Conservation (phyloP, 179 eudicot genomes). For the Beta lomatogona region DNA sequence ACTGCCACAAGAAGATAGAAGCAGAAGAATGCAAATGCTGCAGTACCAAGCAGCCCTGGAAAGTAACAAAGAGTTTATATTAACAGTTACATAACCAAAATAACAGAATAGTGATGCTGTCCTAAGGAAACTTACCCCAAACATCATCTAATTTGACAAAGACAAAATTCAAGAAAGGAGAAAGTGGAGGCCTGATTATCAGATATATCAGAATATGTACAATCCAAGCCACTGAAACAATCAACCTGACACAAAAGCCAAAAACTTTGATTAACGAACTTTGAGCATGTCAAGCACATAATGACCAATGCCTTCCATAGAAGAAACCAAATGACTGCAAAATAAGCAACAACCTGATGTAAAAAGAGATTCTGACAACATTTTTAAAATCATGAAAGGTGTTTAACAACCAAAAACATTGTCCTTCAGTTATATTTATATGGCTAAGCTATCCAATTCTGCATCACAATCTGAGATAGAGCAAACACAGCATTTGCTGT, state of each 20-base stretch:
- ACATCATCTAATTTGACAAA: conserved; percentile 89
- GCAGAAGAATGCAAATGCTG: conserved; percentile 98
- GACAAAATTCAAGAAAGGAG: conserved; percentile 85
- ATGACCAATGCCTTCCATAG: neutral
- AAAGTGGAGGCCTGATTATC: conserved; percentile 85
- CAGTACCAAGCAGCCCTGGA: conserved; percentile 95
- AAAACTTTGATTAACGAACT: conserved; percentile 9
- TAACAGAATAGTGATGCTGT: neutral
- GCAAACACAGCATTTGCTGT: neutral
- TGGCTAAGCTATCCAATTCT: neutral
- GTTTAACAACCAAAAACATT: neutral
- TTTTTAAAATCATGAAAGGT: neutral
- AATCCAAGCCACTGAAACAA: conserved; percentile 98
- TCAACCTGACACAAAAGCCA: conserved; percentile 57
- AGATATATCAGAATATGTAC: conserved; percentile 90
- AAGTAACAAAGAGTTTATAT: conserved; percentile 29
- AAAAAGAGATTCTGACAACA: neutral
- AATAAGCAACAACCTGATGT: conserved; percentile 6
- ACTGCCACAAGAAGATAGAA: conserved; percentile 95
- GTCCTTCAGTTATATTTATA: neutral
- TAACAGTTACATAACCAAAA: conserved; percentile 10
- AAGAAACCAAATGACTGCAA: neutral
- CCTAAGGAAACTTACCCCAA: conserved; percentile 70
- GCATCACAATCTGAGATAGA: neutral
- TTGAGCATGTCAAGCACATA: conserved; percentile 7